Percentiles rank a stretch among this genome's conserved stretches.
These are phyloP conservation scores for Pugionium dolabratum DNA, from an alignment of 345 rosid genomes.

Conservation along the genomic window DNA sequence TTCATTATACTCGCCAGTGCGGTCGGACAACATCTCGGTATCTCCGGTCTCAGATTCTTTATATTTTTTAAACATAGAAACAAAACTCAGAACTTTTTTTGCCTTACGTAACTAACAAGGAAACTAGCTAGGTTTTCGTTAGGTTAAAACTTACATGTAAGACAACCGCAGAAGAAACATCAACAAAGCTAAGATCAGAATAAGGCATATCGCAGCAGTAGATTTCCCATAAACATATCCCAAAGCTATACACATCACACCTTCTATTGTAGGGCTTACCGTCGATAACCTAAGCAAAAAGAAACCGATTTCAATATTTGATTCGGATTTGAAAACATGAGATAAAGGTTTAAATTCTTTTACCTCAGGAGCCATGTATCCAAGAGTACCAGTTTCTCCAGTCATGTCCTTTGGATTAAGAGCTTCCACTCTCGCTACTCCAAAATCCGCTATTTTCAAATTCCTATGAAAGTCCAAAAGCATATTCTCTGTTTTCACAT, in stretches of 20 bases:
- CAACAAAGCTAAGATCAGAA: constrained; percentile 78
- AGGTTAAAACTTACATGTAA: constrained; percentile 57
- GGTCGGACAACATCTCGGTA: constrained; percentile 85
- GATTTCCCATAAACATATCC: constrained; percentile 95
- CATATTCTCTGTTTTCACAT: constrained; percentile 95
- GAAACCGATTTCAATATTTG: not conserved
- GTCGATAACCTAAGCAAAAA: constrained; percentile 62
- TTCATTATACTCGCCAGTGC: constrained; percentile 69
- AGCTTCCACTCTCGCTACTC: constrained; percentile 98
- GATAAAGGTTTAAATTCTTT: constrained; percentile 3
- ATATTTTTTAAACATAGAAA: not conserved
- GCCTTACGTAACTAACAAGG: constrained; percentile 15
- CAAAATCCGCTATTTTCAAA: constrained; percentile 94
- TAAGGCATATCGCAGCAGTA: constrained; percentile 98
- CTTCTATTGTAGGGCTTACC: constrained; percentile 92
- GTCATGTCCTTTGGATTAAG: constrained; percentile 94
- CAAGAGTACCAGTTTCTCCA: constrained; percentile 95
- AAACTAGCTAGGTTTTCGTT: constrained; percentile 5
- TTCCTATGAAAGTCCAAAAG: constrained; percentile 59
- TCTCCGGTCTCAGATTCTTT: constrained; percentile 85
- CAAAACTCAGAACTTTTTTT: not conserved
- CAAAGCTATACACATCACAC: constrained; percentile 96
- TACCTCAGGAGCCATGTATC: constrained; percentile 99
- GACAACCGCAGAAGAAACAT: constrained; percentile 80
- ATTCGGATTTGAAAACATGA: not conserved